Evolutionary conservation across 345 rosid genomes (phyloP), one percentile per base, ranked within the genome.

Genomic region (Acer yangbiense): DNA sequence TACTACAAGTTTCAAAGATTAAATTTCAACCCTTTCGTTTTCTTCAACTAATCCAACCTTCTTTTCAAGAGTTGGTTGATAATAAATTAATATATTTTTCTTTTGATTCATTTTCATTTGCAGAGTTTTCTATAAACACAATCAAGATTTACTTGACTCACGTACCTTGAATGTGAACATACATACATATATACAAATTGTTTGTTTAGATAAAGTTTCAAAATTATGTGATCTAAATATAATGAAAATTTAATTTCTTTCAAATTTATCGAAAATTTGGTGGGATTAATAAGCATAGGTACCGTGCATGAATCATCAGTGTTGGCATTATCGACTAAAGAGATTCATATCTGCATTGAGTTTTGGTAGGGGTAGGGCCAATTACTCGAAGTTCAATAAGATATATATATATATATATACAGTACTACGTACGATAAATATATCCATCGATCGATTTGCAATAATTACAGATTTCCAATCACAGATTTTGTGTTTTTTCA

Each of bases 401-500:
- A n/a, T 39, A 14, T 8, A 2, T 20, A n/a, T 39, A 14, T 8
- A 0, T 20, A n/a, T 60, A 20, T 20, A 44, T 9, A n/a, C n/a
- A 44, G 17, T 29, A 29, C 21, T 25, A 43, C 39, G 60, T 74
- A 63, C 77, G 46, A 63, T 50, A 18, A 1, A 20, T 57, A 5
- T 50, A 65, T 52, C 62, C 71, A 65, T n/a, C 32, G 20, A 50
- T 75, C 6, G 39, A 35, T 35, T 35, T 32, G 65, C 63, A 65
- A 65, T 66, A 25, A 65, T 74, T 63, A 23, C 69, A 65, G 35
- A 44, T 74, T 73, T 63, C 67, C 68, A 54, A 79, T 82, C 60
- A 72, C 74, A 65, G 17, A 65, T 61, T 61, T 74, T 65, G 77
- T 70, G 83, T 69, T 65, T 72, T 65, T 58, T 29, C 74, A 20